Percentiles rank a stretch among this genome's conserved stretches.
These are phyloP conservation scores for Neurospora sp. DNA, from an alignment of 495 filamentous ascomycete genomes.

Conservation along the genomic window DNA sequence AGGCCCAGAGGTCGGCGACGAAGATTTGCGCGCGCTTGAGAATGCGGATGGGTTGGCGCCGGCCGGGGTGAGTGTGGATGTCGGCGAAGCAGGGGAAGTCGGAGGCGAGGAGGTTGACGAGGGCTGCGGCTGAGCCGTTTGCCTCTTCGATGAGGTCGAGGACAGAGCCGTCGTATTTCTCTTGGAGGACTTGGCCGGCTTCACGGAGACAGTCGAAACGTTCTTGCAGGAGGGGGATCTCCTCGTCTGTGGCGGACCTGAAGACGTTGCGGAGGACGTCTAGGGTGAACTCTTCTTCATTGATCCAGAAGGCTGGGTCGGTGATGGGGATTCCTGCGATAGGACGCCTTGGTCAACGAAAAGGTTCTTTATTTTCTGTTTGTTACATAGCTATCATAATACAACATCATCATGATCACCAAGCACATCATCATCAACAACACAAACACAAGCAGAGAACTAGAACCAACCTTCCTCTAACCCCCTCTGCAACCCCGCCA, in stretches of 20 bases:
- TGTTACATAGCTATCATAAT: too few relatives aligned
- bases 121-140: constrained; percentile 65
- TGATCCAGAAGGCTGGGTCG: constrained; percentile 74
- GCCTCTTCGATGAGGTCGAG: constrained; percentile 65
- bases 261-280: constrained; percentile 69
- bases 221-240: constrained; percentile 76
- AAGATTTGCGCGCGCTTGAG: constrained; percentile 94
- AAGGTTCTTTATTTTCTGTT: background rate
- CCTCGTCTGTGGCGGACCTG: constrained; percentile 72
- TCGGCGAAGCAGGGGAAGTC: constrained; percentile 85
- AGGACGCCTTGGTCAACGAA: background rate
- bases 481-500: constrained; percentile 76
- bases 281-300: constrained; percentile 66
- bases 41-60: constrained; percentile 59
- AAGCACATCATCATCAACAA: constrained; percentile 1
- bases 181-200: constrained; percentile 72
- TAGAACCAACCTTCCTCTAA: constrained; percentile 59
- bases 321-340: constrained; percentile 74
- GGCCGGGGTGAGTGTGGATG: constrained; percentile 59
- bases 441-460: constrained; percentile 1
- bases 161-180: constrained; percentile 74
- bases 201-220: constrained; percentile 72
- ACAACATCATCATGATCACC: too few relatives aligned
- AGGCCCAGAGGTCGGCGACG: constrained; percentile 91
- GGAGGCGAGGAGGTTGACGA: constrained; percentile 72